phyloP scores from a whole-genome alignment of 768 basidiomycete species.

The Leccinum obscurum region DNA sequence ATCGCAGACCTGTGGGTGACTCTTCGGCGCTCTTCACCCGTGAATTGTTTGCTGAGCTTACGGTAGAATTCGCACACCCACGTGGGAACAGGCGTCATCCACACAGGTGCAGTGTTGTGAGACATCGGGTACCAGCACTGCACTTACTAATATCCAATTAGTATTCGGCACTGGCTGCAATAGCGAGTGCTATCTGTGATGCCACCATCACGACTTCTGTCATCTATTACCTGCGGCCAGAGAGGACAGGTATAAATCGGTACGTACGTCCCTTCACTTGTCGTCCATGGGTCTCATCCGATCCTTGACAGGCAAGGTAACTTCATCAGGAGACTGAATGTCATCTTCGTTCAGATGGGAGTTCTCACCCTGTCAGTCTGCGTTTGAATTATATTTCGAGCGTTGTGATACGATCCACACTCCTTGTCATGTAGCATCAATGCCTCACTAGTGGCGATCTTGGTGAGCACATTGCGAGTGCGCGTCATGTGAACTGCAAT shows the following conservation, averaged over 20 bases:
- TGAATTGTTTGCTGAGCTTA: background rate
- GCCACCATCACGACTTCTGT: slow-evolving; percentile 19
- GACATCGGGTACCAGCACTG: background rate
- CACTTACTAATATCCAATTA: background rate
- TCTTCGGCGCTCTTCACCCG: background rate
- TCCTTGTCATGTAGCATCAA: too few relatives aligned
- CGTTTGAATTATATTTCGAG: background rate
- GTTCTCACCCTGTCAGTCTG: slow-evolving; percentile 18
- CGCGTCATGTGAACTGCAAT: too few relatives aligned
- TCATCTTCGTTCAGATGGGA: slow-evolving; percentile 23
- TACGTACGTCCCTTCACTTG: background rate
- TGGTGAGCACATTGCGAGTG: too few relatives aligned
- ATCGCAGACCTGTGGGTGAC: slow-evolving; percentile 8
- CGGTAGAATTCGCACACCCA: slow-evolving; percentile 14
- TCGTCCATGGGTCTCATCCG: background rate
- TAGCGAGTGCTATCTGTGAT: slow-evolving; percentile 25
- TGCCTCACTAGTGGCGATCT: too few relatives aligned
- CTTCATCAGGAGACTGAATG: slow-evolving; percentile 15
- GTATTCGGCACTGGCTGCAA: slow-evolving; percentile 9
- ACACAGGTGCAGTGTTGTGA: slow-evolving; percentile 4
- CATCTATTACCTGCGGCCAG: slow-evolving; percentile 16
- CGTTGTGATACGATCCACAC: background rate
- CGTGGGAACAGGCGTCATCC: background rate
- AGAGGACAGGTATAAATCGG: slow-evolving; percentile 12
- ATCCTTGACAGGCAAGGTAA: slow-evolving; percentile 1